phyloP scores from a whole-genome alignment of 306 rosid species.

The Amphicarpaea edgeworthii region DNA sequence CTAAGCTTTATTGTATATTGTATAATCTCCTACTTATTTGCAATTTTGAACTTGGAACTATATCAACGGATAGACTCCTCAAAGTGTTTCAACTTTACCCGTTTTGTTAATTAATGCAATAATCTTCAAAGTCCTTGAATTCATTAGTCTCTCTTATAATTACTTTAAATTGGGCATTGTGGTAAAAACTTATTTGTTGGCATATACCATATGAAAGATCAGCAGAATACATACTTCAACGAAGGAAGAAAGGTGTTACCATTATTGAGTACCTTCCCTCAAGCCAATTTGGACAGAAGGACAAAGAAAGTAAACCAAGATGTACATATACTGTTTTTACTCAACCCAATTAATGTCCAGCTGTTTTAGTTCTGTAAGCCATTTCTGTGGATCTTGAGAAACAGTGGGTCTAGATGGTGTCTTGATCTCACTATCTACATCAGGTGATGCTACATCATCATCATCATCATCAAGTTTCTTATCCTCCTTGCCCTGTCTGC shows the following conservation, averaged over 20 bases:
- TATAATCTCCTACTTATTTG: neutral
- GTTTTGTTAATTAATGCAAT: neutral
- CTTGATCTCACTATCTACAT: conserved; percentile 52
- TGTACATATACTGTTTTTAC: conserved; percentile 32
- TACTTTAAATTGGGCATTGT: neutral
- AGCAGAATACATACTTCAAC: neutral
- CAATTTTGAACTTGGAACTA: conserved; percentile 15
- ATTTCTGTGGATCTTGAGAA: conserved; percentile 77
- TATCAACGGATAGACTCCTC: neutral
- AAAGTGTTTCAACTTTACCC: conserved; percentile 1
- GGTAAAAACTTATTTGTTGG: neutral
- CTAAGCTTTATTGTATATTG: neutral
- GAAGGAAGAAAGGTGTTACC: neutral
- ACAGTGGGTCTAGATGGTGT: conserved; percentile 58
- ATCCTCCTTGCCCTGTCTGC: conserved; percentile 63
- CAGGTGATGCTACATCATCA: conserved; percentile 41
- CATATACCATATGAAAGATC: too few relatives aligned
- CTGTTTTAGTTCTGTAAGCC: conserved; percentile 75
- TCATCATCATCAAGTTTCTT: conserved; percentile 59
- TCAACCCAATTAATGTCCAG: conserved; percentile 86
- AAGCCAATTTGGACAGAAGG: conserved; percentile 11
- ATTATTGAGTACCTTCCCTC: conserved; percentile 19
- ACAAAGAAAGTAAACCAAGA: neutral
- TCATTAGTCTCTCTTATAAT: neutral
- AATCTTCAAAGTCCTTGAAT: neutral